These are phyloP conservation scores for Galeopsis tetrahit DNA, from an alignment of 257 asterid genomes.

Conservation along the genomic window DNA sequence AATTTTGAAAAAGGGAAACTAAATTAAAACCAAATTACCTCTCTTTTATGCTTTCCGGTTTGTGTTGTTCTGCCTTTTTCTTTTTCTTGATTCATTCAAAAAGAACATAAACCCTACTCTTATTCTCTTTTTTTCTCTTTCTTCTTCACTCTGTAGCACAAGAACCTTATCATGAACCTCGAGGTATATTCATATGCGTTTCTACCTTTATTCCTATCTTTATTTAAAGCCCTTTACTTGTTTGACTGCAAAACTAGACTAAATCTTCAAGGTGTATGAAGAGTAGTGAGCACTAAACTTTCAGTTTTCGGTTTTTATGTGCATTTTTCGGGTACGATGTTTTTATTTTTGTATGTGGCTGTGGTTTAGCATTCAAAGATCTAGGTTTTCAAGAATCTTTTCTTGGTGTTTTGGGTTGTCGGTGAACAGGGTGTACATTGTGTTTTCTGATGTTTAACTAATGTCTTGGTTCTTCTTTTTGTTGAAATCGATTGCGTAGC, in stretches of 20 bases:
- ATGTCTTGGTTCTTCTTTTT: background rate
- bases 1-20: background rate
- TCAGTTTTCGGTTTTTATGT: constrained; percentile 23
- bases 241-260: constrained; percentile 29
- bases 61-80: constrained; percentile 31
- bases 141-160: constrained; percentile 27
- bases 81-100: constrained; percentile 41
- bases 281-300: constrained; percentile 30
- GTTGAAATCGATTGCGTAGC: constrained; percentile 6
- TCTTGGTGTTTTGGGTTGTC: background rate
- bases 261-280: constrained; percentile 25
- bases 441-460: constrained; percentile 1
- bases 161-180: constrained; percentile 62
- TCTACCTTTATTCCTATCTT: constrained; percentile 27
- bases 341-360: background rate
- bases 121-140: constrained; percentile 30
- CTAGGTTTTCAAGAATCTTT: background rate
- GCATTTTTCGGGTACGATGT: constrained; percentile 19
- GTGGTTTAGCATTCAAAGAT: constrained; percentile 34
- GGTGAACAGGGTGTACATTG: constrained; percentile 8
- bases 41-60: constrained; percentile 36
- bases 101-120: constrained; percentile 47
- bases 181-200: constrained; percentile 59
- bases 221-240: constrained; percentile 37
- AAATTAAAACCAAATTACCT: background rate